Conservation (phyloP, 2,329 filamentous ascomycete species). For the Penicillium sp. region DNA sequence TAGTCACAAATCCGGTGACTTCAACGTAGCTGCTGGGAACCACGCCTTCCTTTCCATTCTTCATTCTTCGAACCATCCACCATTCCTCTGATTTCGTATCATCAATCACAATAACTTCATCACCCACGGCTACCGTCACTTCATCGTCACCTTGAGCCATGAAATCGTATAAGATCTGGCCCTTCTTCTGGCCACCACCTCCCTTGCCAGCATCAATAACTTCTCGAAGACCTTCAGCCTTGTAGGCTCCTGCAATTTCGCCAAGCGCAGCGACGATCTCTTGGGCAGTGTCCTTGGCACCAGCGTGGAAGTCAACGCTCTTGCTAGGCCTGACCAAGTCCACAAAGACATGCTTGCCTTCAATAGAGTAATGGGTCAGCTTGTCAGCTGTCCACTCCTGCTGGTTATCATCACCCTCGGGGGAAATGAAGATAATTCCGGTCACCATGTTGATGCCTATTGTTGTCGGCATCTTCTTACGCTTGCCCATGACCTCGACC, state of each 20-base stretch:
- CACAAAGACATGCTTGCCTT: conserved; percentile 97
- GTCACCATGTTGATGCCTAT: conserved; percentile 90
- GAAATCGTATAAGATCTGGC: conserved; percentile 90
- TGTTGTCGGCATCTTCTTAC: conserved; percentile 98
- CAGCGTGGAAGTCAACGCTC: conserved; percentile 95
- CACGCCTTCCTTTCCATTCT: conserved; percentile 92
- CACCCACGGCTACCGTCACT: conserved; percentile 85
- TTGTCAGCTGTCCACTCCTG: conserved; percentile 95
- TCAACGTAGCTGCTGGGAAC: conserved; percentile 97
- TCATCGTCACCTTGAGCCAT: conserved; percentile 96
- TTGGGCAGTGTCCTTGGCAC: conserved; percentile 92
- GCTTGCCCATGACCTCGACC: conserved; percentile 94
- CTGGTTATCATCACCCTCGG: conserved; percentile 80
- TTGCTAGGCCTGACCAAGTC: conserved; percentile 91
- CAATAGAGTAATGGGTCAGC: conserved; percentile 95
- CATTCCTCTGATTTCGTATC: conserved; percentile 94
- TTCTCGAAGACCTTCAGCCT: conserved; percentile 79
- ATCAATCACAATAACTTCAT: conserved; percentile 89
- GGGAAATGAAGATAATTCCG: conserved; percentile 86
- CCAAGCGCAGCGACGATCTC: conserved; percentile 89
- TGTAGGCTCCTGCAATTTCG: conserved; percentile 83
- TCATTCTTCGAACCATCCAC: conserved; percentile 92
- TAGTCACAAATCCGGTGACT: conserved; percentile 69
- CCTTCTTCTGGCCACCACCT: conserved; percentile 72
- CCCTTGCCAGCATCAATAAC: conserved; percentile 80